A percentile compares a stretch with the other conserved stretches of the same genome.
Evolutionary conservation across 2,329 filamentous ascomycete species (phyloP).

Genomic region (Sporothrix humicola): DNA sequence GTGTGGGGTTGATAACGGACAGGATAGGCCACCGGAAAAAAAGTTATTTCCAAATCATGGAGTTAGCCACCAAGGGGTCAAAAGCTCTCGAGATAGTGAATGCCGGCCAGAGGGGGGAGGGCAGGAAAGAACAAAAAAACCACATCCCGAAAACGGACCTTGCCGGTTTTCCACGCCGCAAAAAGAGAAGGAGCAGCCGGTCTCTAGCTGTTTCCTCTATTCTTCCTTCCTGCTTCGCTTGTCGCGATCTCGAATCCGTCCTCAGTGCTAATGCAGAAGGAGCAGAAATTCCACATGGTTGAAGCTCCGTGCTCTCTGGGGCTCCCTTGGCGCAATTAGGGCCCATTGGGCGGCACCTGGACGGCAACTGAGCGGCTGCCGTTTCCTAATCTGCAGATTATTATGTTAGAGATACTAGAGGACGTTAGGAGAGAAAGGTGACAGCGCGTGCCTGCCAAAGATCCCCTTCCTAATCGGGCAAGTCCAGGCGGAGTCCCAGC

Average conservation of each 20-base stretch:
- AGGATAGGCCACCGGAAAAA: background rate
- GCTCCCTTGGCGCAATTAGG: background rate
- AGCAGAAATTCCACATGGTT: background rate
- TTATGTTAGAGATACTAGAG: background rate
- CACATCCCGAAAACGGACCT: conserved; percentile 3
- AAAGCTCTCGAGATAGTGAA: background rate
- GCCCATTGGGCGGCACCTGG: background rate
- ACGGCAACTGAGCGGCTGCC: conserved; percentile 4
- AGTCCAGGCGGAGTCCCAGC: conserved; percentile 26
- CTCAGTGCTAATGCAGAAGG: background rate
- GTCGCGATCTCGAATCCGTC: background rate
- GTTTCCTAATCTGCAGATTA: conserved; percentile 13
- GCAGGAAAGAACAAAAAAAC: background rate
- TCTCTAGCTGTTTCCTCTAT: background rate
- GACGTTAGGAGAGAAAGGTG: background rate
- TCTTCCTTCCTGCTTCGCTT: background rate
- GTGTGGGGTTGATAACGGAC: conserved; percentile 16
- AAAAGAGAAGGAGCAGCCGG: background rate
- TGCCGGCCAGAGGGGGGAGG: background rate
- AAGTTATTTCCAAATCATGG: background rate
- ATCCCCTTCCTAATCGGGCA: conserved; percentile 25
- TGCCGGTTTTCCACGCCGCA: background rate
- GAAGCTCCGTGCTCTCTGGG: background rate
- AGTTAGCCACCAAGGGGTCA: background rate
- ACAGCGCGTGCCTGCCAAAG: background rate